phyloP scores from a whole-genome alignment of 2,329 filamentous ascomycete genomes.

The Sporothrix inflata region DNA sequence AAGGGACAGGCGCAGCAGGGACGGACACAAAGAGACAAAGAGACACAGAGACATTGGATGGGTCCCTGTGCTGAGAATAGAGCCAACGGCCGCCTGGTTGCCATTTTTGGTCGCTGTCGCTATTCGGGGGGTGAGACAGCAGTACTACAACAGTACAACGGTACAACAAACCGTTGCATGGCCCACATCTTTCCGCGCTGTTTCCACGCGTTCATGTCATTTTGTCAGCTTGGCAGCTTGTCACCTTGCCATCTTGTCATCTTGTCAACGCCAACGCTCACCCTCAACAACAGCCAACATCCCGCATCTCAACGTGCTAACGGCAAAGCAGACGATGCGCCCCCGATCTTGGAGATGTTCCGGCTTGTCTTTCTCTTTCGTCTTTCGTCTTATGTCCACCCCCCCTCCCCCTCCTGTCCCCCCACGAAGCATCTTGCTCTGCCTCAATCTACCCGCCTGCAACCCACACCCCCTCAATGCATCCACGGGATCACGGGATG shows the following conservation, averaged over 20 bases:
- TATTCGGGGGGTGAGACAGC: too few relatives aligned
- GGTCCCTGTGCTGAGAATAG: conserved; percentile 2
- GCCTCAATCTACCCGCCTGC: conserved; percentile 15
- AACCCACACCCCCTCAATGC: neutral
- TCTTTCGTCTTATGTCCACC: neutral
- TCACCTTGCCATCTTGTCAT: neutral
- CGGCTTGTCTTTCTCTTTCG: neutral
- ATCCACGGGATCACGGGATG: neutral
- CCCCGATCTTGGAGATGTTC: neutral
- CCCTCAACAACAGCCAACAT: neutral
- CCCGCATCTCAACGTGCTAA: neutral
- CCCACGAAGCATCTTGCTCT: neutral
- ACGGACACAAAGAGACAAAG: neutral
- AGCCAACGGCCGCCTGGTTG: neutral
- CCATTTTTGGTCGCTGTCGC: neutral
- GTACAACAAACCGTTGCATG: neutral
- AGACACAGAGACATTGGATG: neutral
- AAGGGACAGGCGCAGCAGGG: neutral
- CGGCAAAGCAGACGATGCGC: neutral
- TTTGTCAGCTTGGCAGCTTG: neutral
- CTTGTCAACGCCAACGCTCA: conserved; percentile 1
- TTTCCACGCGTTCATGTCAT: neutral
- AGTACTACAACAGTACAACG: neutral
- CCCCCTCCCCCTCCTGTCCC: neutral
- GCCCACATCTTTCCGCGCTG: neutral